These are phyloP conservation scores for Crataegus laevigata DNA, from an alignment of 306 rosid genomes.

Conservation along the genomic window DNA sequence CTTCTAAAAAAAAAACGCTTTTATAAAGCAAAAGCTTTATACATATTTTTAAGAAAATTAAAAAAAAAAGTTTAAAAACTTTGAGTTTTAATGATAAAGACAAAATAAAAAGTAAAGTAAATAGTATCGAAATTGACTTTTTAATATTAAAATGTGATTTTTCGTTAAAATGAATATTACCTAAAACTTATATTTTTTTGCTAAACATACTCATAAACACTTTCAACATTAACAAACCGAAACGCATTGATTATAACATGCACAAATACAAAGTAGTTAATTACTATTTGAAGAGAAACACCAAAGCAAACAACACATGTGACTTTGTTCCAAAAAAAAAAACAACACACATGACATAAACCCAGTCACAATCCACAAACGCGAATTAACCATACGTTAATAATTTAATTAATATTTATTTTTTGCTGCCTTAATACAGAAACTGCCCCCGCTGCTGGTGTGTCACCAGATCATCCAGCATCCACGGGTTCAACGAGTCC, in stretches of 20 bases:
- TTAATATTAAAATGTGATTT: too few species aligned
- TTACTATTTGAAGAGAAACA: not conserved
- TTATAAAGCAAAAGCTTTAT: too few species aligned
- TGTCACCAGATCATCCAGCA: constrained; percentile 48
- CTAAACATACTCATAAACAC: not conserved
- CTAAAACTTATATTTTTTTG: too few species aligned
- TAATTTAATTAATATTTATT: not conserved
- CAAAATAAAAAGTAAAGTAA: too few species aligned
- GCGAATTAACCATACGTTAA: not conserved
- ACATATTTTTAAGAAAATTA: too few species aligned
- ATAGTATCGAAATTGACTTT: too few species aligned
- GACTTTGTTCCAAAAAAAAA: not conserved
- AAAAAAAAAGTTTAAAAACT: too few species aligned
- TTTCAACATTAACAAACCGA: not conserved
- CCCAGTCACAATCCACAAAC: not conserved
- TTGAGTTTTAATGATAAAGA: too few species aligned
- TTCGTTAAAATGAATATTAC: too few species aligned
- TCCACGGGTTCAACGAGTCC: constrained; percentile 43
- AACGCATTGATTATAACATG: not conserved
- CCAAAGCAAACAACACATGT: not conserved
- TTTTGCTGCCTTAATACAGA: not conserved
- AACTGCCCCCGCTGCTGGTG: constrained; percentile 14
- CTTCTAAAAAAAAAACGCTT: too few species aligned
- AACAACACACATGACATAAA: not conserved
- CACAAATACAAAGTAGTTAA: not conserved